A percentile compares a stretch with the other conserved stretches of the same genome.
Evolutionary conservation across 2,329 filamentous ascomycete genomes (phyloP).

Genomic region (Neoascochyta sp.): DNA sequence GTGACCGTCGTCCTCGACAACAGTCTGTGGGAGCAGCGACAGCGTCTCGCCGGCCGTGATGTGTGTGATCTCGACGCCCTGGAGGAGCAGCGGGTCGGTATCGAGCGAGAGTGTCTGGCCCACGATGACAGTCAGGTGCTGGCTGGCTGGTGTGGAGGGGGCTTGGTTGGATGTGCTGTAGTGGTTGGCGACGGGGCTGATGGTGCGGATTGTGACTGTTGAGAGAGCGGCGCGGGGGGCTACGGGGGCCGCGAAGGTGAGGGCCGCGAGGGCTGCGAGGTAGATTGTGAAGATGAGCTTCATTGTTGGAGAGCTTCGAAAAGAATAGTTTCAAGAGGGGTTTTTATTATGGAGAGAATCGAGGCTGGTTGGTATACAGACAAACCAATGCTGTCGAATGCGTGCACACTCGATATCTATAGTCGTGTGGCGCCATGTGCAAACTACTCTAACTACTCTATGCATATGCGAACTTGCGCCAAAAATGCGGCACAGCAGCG

Average conservation of each 20-base stretch:
- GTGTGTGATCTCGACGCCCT: slow-evolving; percentile 13
- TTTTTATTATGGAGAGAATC: too few species aligned
- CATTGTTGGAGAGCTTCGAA: too few species aligned
- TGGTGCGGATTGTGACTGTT: slow-evolving; percentile 11
- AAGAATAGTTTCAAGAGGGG: too few species aligned
- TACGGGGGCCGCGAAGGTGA: slow-evolving; percentile 6
- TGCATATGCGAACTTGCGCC: too few species aligned
- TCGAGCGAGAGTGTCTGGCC: slow-evolving; percentile 17
- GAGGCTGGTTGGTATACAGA: too few species aligned
- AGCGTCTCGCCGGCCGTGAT: slow-evolving; percentile 8
- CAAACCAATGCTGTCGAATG: too few species aligned
- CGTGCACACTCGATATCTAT: too few species aligned
- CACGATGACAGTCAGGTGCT: slow-evolving; percentile 13
- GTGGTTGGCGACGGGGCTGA: slow-evolving; percentile 9
- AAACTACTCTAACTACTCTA: too few species aligned
- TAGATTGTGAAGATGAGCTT: not conserved
- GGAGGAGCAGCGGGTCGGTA: slow-evolving; percentile 11
- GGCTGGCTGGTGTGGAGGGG: slow-evolving; percentile 6
- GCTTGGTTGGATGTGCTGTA: slow-evolving; percentile 7
- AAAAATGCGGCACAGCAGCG: too few species aligned
- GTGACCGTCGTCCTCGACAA: slow-evolving; percentile 6
- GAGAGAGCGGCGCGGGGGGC: slow-evolving; percentile 7
- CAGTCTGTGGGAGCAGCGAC: slow-evolving; percentile 1
- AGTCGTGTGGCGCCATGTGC: too few species aligned
- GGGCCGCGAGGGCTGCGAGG: slow-evolving; percentile 2